Evolutionary conservation across 208 protist genomes (phyloP), one percentile per base, ranked within the genome.

Genomic region (Blechomonas ayalai): DNA sequence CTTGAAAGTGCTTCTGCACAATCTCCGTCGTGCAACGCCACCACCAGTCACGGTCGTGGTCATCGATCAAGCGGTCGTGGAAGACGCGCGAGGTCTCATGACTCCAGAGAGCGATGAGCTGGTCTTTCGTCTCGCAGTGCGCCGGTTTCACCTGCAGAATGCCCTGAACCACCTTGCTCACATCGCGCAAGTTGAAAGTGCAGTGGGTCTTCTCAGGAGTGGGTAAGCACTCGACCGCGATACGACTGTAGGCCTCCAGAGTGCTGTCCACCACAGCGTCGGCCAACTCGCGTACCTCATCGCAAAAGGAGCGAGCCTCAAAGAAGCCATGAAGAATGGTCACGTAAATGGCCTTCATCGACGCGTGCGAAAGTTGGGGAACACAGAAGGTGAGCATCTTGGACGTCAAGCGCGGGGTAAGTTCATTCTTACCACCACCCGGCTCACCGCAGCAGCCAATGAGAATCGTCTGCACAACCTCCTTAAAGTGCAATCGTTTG

Each of bases 151-250:
- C 66, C 59, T 92, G 90, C 65, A 97, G 71, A 22, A 98, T 75
- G 31, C 92, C 97, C 57, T 98, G 95, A 26, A 98, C 71, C 43
- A 99, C 95, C 43, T 97, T 98, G 47, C 83, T 86, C 20, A 99
- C 73, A 55, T 99, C 97, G 33, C 97, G 85, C 54, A 99, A 51
- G 73, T 98, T 99, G 83, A 98, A 99, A 13, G 95, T 98, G 75
- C 98, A 99, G 71, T 99, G 97, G 8, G 85, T 91, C 67, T 98
- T 98, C 33, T 95, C 74, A 12, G 97, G 96, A 6, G 96, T 99
- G 9, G 97, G 97, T 31, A 98, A 67, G 18, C 98, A 82, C 57
- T 97, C 92, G 13, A 61, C 52, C 16, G 78, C 69, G 36, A 98
- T 96, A 39, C 73, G 83, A 40, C 84, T 55, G 73, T 98, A 99